Base-by-base conservation (phyloP, 495 filamentous ascomycete genomes). In the Penicillium mononematosum region DNA sequence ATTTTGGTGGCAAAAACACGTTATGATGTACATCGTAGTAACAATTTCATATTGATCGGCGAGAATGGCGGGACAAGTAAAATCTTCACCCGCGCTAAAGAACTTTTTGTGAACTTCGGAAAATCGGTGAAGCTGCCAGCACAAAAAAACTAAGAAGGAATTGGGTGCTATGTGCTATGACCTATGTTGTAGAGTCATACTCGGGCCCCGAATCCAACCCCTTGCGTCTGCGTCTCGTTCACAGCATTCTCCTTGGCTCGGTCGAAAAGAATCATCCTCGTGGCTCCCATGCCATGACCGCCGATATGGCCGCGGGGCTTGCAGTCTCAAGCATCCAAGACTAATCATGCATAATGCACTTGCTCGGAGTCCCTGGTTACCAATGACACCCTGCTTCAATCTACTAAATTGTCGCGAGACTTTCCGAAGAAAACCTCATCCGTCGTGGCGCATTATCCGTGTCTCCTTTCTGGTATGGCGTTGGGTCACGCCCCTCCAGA, bases 271-370 rank as follows among this genome's bases (percentile, higher is more conserved):
- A 22, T 58, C 32, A 60, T 25, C 44, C 57, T 58, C 62, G 56
- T 62, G 59, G 55, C 55, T 61, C 24, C 54, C 62, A 64, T 59
- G 62, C 43, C 46, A 47, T 47, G 44, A 47, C 44, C 43, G 44
- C 44, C 55, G 62, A 44, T 55, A 47, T 55, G 53, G 47, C 44
- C 43, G 53, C 24, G 44, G 43, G 53, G 44, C 43, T 55, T 47
- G 43, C 43, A 39, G 16, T 55, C 16, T 22, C 16, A 17, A 29
- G 22, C 14, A 38, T 34, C 22, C 24, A 43, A 53, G 34, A 38
- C 44, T 36, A 38, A 17, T 54, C 24, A n/a, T 55, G 44, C 53
- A 55, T 55, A 17, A 36, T 47, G 24, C 20, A 32, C 36, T 51
- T 36, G 53, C 32, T 20, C 53, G 44, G 44, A 39, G 44, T 44